These are phyloP conservation scores for Phyllosticta ampelicida DNA, from an alignment of 2,329 filamentous ascomycete genomes.

Conservation along the genomic window DNA sequence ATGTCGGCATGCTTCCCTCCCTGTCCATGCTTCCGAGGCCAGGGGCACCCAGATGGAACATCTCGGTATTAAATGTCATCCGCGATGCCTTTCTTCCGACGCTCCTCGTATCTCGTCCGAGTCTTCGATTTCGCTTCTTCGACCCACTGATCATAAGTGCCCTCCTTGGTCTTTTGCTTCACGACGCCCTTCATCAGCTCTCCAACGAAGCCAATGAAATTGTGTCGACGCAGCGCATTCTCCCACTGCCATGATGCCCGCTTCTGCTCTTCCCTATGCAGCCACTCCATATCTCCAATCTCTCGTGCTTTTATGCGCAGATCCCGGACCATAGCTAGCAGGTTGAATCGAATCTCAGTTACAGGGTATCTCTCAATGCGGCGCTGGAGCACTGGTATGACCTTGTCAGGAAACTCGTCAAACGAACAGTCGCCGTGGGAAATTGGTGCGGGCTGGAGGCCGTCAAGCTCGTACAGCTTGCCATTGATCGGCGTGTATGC, in stretches of 20 bases:
- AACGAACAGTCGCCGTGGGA: slow-evolving; percentile 64
- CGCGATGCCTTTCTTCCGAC: slow-evolving; percentile 29
- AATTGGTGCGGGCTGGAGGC: slow-evolving; percentile 85
- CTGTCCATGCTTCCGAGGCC: not conserved
- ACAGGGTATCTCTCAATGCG: slow-evolving; percentile 76
- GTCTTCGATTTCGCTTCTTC: slow-evolving; percentile 53
- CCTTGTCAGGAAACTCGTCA: slow-evolving; percentile 65
- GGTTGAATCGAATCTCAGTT: slow-evolving; percentile 88
- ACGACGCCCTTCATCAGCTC: slow-evolving; percentile 83
- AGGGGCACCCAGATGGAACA: not conserved
- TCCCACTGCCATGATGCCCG: slow-evolving; percentile 84
- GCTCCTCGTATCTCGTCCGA: slow-evolving; percentile 37
- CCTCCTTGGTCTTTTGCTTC: slow-evolving; percentile 57
- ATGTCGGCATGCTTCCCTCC: not conserved
- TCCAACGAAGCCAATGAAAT: slow-evolving; percentile 92
- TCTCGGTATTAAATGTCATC: slow-evolving; percentile 18
- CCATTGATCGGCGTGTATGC: slow-evolving; percentile 78
- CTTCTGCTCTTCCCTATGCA: slow-evolving; percentile 74
- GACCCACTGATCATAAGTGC: slow-evolving; percentile 63
- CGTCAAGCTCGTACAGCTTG: slow-evolving; percentile 86
- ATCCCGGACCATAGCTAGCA: slow-evolving; percentile 86
- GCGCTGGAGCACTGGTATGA: slow-evolving; percentile 78
- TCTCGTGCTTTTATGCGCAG: slow-evolving; percentile 65
- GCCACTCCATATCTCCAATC: slow-evolving; percentile 68
- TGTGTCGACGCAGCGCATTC: slow-evolving; percentile 82